phyloP scores from a whole-genome alignment of 1,284 basidiomycete species.

The Jaminaea rosea region DNA sequence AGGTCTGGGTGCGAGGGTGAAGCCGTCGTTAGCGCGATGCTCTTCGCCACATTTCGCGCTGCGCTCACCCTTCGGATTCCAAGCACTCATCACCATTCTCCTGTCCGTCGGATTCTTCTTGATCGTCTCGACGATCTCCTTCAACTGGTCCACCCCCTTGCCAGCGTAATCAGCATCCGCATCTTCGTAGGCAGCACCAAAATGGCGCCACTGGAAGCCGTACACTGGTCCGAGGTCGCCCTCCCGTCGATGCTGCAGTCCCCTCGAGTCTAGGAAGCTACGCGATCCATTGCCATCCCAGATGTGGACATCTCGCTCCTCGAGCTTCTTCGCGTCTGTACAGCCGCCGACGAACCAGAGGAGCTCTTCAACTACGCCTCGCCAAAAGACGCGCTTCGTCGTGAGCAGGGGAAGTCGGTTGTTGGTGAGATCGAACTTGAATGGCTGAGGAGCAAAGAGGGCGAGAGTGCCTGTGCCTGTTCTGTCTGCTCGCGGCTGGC shows the following conservation, averaged over 20 bases:
- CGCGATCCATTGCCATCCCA: slow-evolving; percentile 95
- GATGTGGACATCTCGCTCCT: slow-evolving; percentile 80
- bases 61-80: slow-evolving; percentile 82
- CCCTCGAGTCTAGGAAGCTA: slow-evolving; percentile 74
- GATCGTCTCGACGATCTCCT: slow-evolving; percentile 81
- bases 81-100: slow-evolving; percentile 88
- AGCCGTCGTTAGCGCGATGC: not conserved
- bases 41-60: not conserved
- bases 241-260: slow-evolving; percentile 70
- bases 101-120: slow-evolving; percentile 86
- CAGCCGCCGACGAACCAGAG: slow-evolving; percentile 86
- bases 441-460: slow-evolving; percentile 38
- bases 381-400: slow-evolving; percentile 86
- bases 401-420: slow-evolving; percentile 71
- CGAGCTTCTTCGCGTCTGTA: slow-evolving; percentile 71
- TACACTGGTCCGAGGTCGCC: slow-evolving; percentile 95
- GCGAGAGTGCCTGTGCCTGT: slow-evolving; percentile 44
- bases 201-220: slow-evolving; percentile 98
- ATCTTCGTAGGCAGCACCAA: slow-evolving; percentile 78
- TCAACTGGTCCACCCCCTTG: slow-evolving; percentile 85
- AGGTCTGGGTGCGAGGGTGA: slow-evolving; percentile 58
- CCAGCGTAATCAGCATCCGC: slow-evolving; percentile 70
- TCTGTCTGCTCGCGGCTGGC: slow-evolving; percentile 32
- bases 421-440: slow-evolving; percentile 31
- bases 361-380: slow-evolving; percentile 86